Percentiles rank a stretch among this genome's conserved stretches.
Evolutionary conservation across 345 rosid species (phyloP).

Genomic region (Syzygium jambos): DNA sequence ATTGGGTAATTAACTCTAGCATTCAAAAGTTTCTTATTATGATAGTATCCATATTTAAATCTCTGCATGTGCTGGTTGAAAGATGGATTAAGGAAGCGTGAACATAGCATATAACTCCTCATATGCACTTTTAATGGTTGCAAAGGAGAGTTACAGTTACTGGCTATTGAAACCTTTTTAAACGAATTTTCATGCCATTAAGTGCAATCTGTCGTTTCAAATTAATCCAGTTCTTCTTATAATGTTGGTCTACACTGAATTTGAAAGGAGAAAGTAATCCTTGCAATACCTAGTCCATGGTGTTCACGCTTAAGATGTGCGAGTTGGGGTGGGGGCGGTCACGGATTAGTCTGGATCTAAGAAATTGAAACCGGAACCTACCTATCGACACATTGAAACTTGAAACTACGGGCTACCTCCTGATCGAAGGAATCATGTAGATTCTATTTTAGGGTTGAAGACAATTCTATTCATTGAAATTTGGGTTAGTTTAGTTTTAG

Average conservation of each 20-base stretch:
- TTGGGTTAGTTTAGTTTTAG: background rate
- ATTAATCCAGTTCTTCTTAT: background rate
- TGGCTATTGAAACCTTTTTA: background rate
- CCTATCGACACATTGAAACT: background rate
- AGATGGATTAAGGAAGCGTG: background rate
- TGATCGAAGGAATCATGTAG: background rate
- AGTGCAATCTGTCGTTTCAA: background rate
- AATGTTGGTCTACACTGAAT: background rate
- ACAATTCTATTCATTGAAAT: background rate
- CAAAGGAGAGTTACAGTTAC: background rate
- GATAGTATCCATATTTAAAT: background rate
- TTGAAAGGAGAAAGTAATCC: background rate
- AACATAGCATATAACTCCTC: background rate
- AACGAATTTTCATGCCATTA: background rate
- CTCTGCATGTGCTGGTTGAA: background rate
- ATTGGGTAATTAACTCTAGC: constrained; percentile 1
- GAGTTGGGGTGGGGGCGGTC: background rate
- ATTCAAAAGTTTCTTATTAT: background rate
- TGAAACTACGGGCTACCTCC: background rate
- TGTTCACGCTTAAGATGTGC: background rate
- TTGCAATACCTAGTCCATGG: background rate
- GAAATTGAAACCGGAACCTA: background rate
- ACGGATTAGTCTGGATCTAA: background rate
- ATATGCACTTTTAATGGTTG: background rate
- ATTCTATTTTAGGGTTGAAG: background rate